Conservation (phyloP, 495 filamentous ascomycete genomes). For the Echria macrotheca region DNA sequence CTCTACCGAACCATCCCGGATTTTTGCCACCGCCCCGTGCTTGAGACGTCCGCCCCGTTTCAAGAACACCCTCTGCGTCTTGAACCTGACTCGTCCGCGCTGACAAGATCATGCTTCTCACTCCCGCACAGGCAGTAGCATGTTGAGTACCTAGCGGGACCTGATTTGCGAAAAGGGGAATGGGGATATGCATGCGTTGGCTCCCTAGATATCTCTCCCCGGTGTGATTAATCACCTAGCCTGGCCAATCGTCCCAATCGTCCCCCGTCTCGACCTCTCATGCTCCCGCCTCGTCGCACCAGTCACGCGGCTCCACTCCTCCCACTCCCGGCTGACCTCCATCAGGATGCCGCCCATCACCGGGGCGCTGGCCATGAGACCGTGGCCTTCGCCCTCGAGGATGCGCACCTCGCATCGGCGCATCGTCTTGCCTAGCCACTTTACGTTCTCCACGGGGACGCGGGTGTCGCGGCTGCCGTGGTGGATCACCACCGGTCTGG, state of each 20-base stretch:
- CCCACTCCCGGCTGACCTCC: conserved; percentile 93
- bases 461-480: conserved; percentile 88
- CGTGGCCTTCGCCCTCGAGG: conserved; percentile 89
- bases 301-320: conserved; percentile 68
- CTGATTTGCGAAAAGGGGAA: background rate
- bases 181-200: background rate
- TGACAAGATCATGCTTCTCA: too few species aligned
- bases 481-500: conserved; percentile 81
- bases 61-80: too few species aligned
- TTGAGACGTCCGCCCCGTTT: too few species aligned
- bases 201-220: background rate
- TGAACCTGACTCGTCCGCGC: too few species aligned
- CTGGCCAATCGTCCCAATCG: conserved; percentile 22
- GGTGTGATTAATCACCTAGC: conserved; percentile 12
- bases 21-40: too few species aligned
- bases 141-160: background rate
- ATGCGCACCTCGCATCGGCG: conserved; percentile 84
- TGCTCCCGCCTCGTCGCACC: conserved; percentile 21
- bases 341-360: conserved; percentile 92
- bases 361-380: conserved; percentile 86
- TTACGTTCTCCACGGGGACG: conserved; percentile 90
- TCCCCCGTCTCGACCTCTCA: conserved; percentile 22
- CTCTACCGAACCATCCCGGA: background rate
- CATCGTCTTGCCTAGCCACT: conserved; percentile 94
- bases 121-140: background rate